A percentile compares a stretch with the other conserved stretches of the same genome.
Evolutionary conservation across 208 protist species (phyloP).

Genomic region (Angomonas ambiguus): DNA sequence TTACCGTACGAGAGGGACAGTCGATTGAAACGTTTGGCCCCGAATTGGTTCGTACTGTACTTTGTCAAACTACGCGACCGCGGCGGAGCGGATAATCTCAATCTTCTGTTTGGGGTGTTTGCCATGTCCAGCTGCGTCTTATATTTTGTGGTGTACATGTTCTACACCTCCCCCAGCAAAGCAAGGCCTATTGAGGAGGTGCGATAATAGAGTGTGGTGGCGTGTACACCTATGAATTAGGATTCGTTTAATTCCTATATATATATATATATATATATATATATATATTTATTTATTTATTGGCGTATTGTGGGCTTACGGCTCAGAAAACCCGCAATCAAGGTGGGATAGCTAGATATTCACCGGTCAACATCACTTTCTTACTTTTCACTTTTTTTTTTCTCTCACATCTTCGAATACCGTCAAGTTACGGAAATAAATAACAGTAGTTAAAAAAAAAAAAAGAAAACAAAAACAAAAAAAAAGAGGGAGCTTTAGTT

Average conservation of each 20-base stretch:
- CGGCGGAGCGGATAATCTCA: slow-evolving; percentile 53
- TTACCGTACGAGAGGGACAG: slow-evolving; percentile 84
- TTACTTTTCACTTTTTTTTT: neutral
- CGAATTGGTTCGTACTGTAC: slow-evolving; percentile 86
- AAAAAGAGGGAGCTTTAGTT: too few species aligned
- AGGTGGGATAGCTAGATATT: too few species aligned
- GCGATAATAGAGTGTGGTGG: too few species aligned
- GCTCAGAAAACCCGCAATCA: too few species aligned
- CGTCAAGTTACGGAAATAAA: neutral
- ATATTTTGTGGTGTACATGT: slow-evolving; percentile 53
- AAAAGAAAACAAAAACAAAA: too few species aligned
- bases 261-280: neutral
- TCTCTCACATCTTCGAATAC: neutral
- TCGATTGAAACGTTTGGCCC: slow-evolving; percentile 52
- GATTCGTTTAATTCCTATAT: neutral
- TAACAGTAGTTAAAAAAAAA: slow-evolving; percentile 3
- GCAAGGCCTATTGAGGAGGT: slow-evolving; percentile 60
- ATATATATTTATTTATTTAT: too few species aligned
- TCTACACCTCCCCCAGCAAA: slow-evolving; percentile 67
- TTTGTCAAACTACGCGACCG: slow-evolving; percentile 76
- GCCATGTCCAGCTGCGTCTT: slow-evolving; percentile 23
- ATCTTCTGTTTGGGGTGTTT: slow-evolving; percentile 27
- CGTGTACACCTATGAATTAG: too few species aligned
- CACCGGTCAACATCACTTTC: neutral
- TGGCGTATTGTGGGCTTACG: too few species aligned